Evolutionary conservation across 306 rosid species (phyloP).

Genomic region (Rubus parviflorus): DNA sequence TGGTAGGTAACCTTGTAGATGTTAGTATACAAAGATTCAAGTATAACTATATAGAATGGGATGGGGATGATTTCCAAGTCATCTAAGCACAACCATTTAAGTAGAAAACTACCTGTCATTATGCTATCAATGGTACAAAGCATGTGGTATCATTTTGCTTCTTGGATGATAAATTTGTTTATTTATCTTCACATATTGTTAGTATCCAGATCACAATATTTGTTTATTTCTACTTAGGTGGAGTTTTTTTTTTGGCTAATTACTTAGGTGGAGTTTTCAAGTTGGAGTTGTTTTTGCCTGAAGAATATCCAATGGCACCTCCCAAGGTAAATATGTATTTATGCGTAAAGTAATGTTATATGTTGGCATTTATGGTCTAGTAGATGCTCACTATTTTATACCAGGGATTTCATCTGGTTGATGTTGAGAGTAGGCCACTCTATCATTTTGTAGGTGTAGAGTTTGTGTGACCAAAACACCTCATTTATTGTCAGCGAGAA

Average conservation of each 20-base stretch:
- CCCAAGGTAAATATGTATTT: slow-evolving; percentile 28
- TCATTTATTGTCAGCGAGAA: neutral
- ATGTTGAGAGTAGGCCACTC: neutral
- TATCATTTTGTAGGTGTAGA: neutral
- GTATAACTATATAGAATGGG: neutral
- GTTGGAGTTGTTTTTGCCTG: slow-evolving; percentile 42
- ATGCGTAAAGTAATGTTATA: neutral
- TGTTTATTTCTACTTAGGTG: slow-evolving; percentile 27
- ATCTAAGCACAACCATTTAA: neutral
- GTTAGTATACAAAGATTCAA: neutral
- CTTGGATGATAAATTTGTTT: neutral
- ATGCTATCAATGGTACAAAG: neutral
- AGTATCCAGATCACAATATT: neutral
- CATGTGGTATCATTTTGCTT: neutral
- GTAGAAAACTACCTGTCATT: neutral
- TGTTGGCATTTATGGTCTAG: neutral
- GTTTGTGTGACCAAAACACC: neutral
- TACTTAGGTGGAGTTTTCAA: slow-evolving; percentile 40
- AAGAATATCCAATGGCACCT: slow-evolving; percentile 48
- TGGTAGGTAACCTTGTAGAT: neutral
- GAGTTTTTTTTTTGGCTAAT: too few species aligned
- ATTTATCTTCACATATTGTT: neutral
- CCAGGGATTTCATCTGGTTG: neutral
- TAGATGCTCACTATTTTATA: neutral
- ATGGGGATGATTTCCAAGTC: neutral